A percentile compares a stretch with the other conserved stretches of the same genome.
These are phyloP conservation scores for Nakataea oryzae DNA, from an alignment of 2,329 filamentous ascomycete species.

Conservation along the genomic window DNA sequence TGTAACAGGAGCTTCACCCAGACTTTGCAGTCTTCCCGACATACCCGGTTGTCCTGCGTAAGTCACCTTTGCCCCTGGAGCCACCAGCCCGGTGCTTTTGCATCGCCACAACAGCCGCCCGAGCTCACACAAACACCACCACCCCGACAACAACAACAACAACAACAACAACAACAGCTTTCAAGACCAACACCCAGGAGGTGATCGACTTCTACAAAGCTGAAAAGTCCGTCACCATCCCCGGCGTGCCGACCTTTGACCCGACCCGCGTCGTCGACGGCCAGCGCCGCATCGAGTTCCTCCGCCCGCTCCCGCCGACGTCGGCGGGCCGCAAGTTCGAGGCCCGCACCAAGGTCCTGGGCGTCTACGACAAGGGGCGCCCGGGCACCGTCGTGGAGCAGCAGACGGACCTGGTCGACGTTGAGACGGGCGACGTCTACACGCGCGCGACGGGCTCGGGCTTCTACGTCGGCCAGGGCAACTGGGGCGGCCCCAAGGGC, in stretches of 20 bases:
- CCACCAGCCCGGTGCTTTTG: conserved; percentile 4
- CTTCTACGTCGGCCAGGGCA: conserved; percentile 71
- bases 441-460: conserved; percentile 56
- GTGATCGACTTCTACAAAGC: conserved; percentile 77
- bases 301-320: conserved; percentile 63
- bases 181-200: conserved; percentile 68
- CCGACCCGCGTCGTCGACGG: conserved; percentile 67
- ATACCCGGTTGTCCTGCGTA: conserved; percentile 71
- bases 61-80: conserved; percentile 15
- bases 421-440: conserved; percentile 58
- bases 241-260: conserved; percentile 69
- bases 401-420: conserved; percentile 67
- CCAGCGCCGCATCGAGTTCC: conserved; percentile 68
- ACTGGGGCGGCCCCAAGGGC: conserved; percentile 86
- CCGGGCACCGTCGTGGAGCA: conserved; percentile 73
- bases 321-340: conserved; percentile 67
- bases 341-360: conserved; percentile 65
- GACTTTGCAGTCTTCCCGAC: conserved; percentile 83
- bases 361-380: conserved; percentile 85
- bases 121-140: background rate
- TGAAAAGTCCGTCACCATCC: conserved; percentile 56
- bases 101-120: too few species aligned
- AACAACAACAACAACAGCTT: conserved; percentile 35
- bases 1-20: conserved; percentile 67
- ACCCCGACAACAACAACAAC: background rate